Base-by-base conservation (phyloP, 1,139 yeast species). In the Geotrichum bryndzae region DNA sequence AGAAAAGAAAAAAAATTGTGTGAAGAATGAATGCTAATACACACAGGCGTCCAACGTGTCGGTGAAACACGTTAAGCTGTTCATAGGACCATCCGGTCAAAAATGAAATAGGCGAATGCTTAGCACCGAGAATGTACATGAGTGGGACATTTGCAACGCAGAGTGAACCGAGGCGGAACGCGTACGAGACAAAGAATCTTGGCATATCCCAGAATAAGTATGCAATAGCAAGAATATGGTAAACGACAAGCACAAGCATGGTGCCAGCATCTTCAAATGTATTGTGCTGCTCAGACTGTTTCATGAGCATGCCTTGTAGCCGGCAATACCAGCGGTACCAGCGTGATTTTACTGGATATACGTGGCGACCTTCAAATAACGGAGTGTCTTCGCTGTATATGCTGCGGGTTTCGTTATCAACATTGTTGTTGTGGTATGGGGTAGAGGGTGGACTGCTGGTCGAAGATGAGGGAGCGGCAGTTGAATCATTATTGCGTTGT, bases 51-150 rank as follows among this genome's bases (percentile, higher is more conserved):
- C 73, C 73, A 11, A 63, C 61, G 53, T 64, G 66, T 33, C 72
- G 64, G 56, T 70, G 73, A 48, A 69, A 65, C 10, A 70, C 68
- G 56, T 69, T 70, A n/a, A 69, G 59, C 56, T 70, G 73, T 54
- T 70, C 73, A 54, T 70, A 70, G 4, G 71, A 68, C 73, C 73
- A 70, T 22, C 73, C 73, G 1, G 70, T 67, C 25, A 70, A 61
- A 55, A 60, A 65, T 2, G 68, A 61, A 2, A 70, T 53, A 5
- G 72, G 73, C 11, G 68, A 62, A 56, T 68, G 69, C 59, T 70
- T 70, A 13, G 71, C 68, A 1, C 73, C 73, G 23, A 70, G 62
- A 25, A 70, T 64, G 57, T 70, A 70, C 29, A 70, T 57, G 11
- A 70, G 51, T 3, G 72, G 72, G 53, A 69, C 59, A 54, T 70